phyloP scores from a whole-genome alignment of 1,284 basidiomycete genomes.

The Irpex sp. region DNA sequence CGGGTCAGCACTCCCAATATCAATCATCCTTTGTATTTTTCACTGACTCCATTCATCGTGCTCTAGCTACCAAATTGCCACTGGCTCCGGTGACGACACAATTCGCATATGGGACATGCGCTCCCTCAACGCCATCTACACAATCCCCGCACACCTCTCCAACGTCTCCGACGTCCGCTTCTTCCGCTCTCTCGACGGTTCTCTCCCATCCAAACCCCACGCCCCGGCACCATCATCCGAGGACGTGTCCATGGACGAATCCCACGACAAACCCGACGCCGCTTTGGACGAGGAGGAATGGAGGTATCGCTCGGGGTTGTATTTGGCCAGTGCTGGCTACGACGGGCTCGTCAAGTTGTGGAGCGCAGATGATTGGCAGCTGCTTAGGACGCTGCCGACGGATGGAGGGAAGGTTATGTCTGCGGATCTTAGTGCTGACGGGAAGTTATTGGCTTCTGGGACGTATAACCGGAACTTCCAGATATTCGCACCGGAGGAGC shows the following conservation, averaged over 20 bases:
- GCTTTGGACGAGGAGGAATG: conserved; percentile 46
- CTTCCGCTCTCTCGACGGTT: conserved; percentile 61
- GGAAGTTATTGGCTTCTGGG: conserved; percentile 82
- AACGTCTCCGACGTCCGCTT: conserved; percentile 95
- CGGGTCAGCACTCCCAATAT: conserved; percentile 52
- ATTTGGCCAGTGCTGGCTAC: conserved; percentile 92
- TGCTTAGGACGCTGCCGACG: conserved; percentile 83
- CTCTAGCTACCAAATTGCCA: conserved; percentile 86
- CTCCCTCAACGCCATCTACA: conserved; percentile 87
- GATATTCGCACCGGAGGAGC: conserved; percentile 74
- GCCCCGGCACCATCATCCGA: conserved; percentile 23
- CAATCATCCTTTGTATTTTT: no score
- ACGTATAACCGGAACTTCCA: conserved; percentile 95
- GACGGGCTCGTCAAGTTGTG: conserved; percentile 95
- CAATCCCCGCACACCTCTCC: conserved; percentile 93
- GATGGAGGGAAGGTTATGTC: conserved; percentile 99
- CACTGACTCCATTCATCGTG: no score
- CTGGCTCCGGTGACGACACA: conserved; percentile 95
- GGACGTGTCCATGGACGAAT: conserved; percentile 36
- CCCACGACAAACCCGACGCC: conserved; percentile 15
- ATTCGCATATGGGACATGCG: conserved; percentile 99
- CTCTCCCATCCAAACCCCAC: conserved; percentile 22
- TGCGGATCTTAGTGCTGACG: conserved; percentile 85
- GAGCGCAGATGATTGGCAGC: conserved; percentile 98
- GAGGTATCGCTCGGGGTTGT: conserved; percentile 82